phyloP scores from a whole-genome alignment of 2,329 filamentous ascomycete species.

The Pseudogymnoascus sp. region DNA sequence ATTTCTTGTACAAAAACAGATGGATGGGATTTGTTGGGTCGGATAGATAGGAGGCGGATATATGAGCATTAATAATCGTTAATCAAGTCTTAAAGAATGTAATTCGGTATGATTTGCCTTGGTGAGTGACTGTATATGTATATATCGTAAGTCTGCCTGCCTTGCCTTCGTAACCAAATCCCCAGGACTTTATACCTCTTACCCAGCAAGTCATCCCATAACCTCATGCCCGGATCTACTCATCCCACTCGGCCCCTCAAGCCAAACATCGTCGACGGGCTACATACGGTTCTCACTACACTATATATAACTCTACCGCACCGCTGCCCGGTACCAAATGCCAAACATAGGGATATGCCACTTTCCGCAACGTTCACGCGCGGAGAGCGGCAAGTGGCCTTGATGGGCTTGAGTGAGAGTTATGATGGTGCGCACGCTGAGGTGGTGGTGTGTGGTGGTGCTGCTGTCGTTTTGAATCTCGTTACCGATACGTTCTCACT shows the following conservation, averaged over 20 bases:
- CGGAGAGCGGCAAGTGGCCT: no score
- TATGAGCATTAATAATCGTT: slow-evolving; percentile 7
- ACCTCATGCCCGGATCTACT: not conserved
- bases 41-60: not conserved
- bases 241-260: not conserved
- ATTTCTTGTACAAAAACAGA: slow-evolving; percentile 2
- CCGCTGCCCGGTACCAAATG: no score
- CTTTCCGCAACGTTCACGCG: no score
- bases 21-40: not conserved
- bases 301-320: no score
- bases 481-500: not conserved
- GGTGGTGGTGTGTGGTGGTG: not conserved
- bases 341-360: no score
- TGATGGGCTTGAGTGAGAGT: not conserved
- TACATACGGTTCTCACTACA: no score
- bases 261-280: no score
- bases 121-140: not conserved
- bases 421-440: not conserved
- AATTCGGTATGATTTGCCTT: not conserved
- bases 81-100: not conserved
- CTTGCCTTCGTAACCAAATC: not conserved
- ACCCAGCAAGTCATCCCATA: not conserved
- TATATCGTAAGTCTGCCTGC: not conserved
- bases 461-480: not conserved
- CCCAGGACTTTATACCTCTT: not conserved